Base-by-base conservation (phyloP, 495 filamentous ascomycete species). In the Immersiella caudata region DNA sequence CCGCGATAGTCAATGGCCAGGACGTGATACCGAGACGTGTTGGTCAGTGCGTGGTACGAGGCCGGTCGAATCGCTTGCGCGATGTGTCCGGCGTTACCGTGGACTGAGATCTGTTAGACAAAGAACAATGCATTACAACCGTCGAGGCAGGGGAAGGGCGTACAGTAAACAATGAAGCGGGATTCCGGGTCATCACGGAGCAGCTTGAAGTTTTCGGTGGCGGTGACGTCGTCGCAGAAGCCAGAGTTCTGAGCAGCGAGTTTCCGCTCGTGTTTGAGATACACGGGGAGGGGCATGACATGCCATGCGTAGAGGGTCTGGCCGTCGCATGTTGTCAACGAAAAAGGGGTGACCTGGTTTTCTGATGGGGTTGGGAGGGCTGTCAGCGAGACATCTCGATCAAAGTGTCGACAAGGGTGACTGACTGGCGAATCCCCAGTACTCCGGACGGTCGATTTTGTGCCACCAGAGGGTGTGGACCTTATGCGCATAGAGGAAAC, bases 1-100 rank as follows among this genome's bases (percentile, higher is more conserved):
- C 95, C 95, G 27, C 95, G 90, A 78, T 97, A 97, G 81, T 97
- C 93, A 64, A 97, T 83, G 25, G 88, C 80, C 0, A 92, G 71
- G 27, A 91, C 81, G 64, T 91, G 88, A 46, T 82, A 81, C 11
- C 79, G 79, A 16, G 85, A 81, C 0, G 85, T 85, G 55, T 85
- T 82, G 5, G 88, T 86, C 11, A 91, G 74, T 33, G 85, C 80
- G 55, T 87, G 89, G 74, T 90, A 91, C 66, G 85, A 85, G 1
- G 83, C 80, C 11, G 88, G 84, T 52, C 89, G 82, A 70, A 85
- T 80, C 21, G 84, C 84, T 68, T 89, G 89, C 16, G 86, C 87
- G 11, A 93, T 79, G 58, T 88, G 89, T 1, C 88, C 90, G 5
- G 83, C 86, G 69, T 90, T 89, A 55, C 83, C 81, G 71, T 85